Percentiles rank a stretch among this genome's conserved stretches.
Evolutionary conservation across 2,329 filamentous ascomycete genomes (phyloP).

Genomic region (Fusarium sacchari): DNA sequence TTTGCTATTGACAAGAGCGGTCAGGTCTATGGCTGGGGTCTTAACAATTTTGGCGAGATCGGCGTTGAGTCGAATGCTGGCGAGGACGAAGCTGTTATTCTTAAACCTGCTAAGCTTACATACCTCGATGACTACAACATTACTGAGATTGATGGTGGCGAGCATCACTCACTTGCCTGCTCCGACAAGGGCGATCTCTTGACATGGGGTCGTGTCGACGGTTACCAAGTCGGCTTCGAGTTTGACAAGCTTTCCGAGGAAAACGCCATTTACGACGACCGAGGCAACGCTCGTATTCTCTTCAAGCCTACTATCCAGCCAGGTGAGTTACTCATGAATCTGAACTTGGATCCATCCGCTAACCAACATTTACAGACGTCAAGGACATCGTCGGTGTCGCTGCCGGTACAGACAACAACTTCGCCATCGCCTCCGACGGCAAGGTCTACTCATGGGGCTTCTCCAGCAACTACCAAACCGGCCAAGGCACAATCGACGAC

Average conservation of each 20-base stretch:
- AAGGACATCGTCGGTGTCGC: slow-evolving; percentile 66
- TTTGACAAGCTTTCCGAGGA: slow-evolving; percentile 60
- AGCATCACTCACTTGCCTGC: slow-evolving; percentile 78
- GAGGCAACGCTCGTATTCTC: slow-evolving; percentile 72
- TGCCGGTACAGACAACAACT: slow-evolving; percentile 77
- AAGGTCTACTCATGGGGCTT: slow-evolving; percentile 85
- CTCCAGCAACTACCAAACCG: slow-evolving; percentile 81
- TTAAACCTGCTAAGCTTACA: slow-evolving; percentile 75
- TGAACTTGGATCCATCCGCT: background rate
- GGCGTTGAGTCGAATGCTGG: slow-evolving; percentile 68
- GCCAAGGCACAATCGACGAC: slow-evolving; percentile 81
- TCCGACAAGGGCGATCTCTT: slow-evolving; percentile 66
- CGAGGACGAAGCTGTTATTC: slow-evolving; percentile 70
- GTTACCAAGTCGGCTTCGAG: slow-evolving; percentile 65
- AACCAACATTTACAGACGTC: slow-evolving; percentile 48
- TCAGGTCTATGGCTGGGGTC: slow-evolving; percentile 81
- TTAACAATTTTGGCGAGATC: slow-evolving; percentile 88
- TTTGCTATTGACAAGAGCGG: slow-evolving; percentile 80
- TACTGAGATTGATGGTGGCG: slow-evolving; percentile 72
- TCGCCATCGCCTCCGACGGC: slow-evolving; percentile 76
- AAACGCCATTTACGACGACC: slow-evolving; percentile 70
- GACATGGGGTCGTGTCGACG: slow-evolving; percentile 69
- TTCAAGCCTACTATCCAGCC: slow-evolving; percentile 54
- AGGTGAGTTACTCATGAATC: slow-evolving; percentile 50
- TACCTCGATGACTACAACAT: slow-evolving; percentile 73